Evolutionary conservation across 768 basidiomycete genomes (phyloP).

Genomic region (Mycena floridula): DNA sequence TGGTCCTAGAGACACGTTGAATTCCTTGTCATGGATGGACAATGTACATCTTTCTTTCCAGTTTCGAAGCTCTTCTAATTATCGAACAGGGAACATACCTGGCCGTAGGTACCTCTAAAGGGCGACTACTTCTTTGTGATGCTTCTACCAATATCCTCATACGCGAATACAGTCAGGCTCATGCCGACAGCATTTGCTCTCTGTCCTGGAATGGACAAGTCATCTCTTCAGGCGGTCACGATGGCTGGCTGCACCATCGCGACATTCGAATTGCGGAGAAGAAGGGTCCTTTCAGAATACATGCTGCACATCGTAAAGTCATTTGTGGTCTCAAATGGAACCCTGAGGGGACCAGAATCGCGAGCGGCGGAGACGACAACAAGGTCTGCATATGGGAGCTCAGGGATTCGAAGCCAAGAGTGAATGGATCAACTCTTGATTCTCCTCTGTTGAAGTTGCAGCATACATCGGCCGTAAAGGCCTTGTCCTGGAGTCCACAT

Average conservation of each 20-base stretch:
- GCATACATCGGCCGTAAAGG: conserved; percentile 74
- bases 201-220: conserved; percentile 70
- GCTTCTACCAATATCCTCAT: conserved; percentile 46
- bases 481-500: conserved; percentile 77
- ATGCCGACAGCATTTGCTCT: conserved; percentile 60
- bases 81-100: too few species aligned
- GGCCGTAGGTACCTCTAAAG: conserved; percentile 63
- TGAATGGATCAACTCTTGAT: too few species aligned
- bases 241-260: conserved; percentile 63
- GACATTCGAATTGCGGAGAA: conserved; percentile 53
- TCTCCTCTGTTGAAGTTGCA: conserved; percentile 67
- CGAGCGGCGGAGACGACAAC: conserved; percentile 77
- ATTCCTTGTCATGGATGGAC: too few species aligned
- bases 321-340: conserved; percentile 75
- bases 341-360: conserved; percentile 43
- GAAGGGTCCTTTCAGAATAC: conserved; percentile 45
- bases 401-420: conserved; percentile 39
- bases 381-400: conserved; percentile 76
- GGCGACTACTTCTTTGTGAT: conserved; percentile 68
- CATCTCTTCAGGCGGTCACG: conserved; percentile 65
- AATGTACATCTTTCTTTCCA: too few species aligned
- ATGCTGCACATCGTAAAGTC: conserved; percentile 54
- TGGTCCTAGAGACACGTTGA: too few species aligned
- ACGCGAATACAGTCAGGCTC: conserved; percentile 57
- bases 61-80: too few species aligned